Evolutionary conservation across 352 stramenopile genomes (phyloP).

Genomic region (Globisporangium acanthophoron): DNA sequence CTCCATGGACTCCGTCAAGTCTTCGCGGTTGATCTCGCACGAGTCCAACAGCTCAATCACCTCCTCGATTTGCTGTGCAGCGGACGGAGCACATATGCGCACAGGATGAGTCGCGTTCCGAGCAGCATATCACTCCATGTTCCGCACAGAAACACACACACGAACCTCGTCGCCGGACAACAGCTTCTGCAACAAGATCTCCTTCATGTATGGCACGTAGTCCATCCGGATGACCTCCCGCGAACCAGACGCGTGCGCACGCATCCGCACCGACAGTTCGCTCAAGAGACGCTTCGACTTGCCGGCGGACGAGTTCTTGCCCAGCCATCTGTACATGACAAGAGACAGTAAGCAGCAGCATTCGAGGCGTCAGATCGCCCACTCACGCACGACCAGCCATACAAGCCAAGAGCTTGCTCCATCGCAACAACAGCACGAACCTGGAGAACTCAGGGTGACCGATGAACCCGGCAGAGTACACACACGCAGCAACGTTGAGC

Average conservation of each 20-base stretch:
- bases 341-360: conserved; percentile 23
- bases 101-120: background rate
- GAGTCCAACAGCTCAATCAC: conserved; percentile 95
- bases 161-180: conserved; percentile 67
- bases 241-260: conserved; percentile 76
- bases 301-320: conserved; percentile 94
- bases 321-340: conserved; percentile 90
- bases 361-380: background rate
- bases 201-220: conserved; percentile 88
- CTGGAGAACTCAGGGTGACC: conserved; percentile 88
- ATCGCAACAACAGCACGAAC: conserved; percentile 27
- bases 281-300: conserved; percentile 95
- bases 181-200: conserved; percentile 80
- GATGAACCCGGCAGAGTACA: conserved; percentile 80
- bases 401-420: background rate
- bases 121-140: background rate
- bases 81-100: background rate
- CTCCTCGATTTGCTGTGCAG: conserved; percentile 66
- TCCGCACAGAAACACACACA: background rate
- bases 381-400: too few species aligned
- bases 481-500: conserved; percentile 86
- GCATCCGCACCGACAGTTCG: conserved; percentile 96
- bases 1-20: conserved; percentile 97
- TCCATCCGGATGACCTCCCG: conserved; percentile 86
- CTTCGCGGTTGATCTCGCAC: conserved; percentile 96